A percentile compares a stretch with the other conserved stretches of the same genome.
Conservation (phyloP, 148 eudicot species). For the Rhododendron griersonianum region DNA sequence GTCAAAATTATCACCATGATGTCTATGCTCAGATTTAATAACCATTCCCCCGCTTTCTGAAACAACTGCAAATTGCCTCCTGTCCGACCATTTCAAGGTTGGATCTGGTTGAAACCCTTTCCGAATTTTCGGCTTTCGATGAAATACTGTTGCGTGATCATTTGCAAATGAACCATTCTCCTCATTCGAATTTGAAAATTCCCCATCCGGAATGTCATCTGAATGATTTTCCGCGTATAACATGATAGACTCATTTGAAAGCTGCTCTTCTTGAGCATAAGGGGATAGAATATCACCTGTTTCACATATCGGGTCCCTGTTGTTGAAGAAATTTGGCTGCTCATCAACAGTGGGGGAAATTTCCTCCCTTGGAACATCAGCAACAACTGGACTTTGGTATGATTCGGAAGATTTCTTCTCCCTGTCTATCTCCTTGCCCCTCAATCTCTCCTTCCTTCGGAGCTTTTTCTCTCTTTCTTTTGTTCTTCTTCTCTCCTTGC, state of each 20-base stretch:
- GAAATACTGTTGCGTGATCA: slow-evolving; percentile 44
- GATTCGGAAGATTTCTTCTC: slow-evolving; percentile 52
- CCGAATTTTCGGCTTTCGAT: slow-evolving; percentile 37
- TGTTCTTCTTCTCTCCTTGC: slow-evolving; percentile 77
- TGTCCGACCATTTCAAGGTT: slow-evolving; percentile 52
- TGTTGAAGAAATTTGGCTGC: slow-evolving; percentile 28
- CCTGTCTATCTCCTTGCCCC: slow-evolving; percentile 67
- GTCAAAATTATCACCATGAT: slow-evolving; percentile 51
- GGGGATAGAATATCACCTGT: slow-evolving; percentile 41
- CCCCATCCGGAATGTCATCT: slow-evolving; percentile 39
- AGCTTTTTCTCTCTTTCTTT: slow-evolving; percentile 97
- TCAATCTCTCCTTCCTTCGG: slow-evolving; percentile 88
- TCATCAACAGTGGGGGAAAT: slow-evolving; percentile 34
- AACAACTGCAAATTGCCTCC: slow-evolving; percentile 34
- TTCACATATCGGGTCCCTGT: slow-evolving; percentile 34
- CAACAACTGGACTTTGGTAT: slow-evolving; percentile 27
- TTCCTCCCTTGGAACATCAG: slow-evolving; percentile 34
- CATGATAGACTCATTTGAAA: slow-evolving; percentile 29
- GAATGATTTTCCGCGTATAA: slow-evolving; percentile 27
- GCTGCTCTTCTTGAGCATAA: slow-evolving; percentile 41
- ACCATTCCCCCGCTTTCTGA: slow-evolving; percentile 39
- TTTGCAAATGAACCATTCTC: slow-evolving; percentile 30
- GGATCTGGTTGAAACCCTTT: slow-evolving; percentile 44
- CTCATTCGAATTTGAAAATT: slow-evolving; percentile 30
- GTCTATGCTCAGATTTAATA: slow-evolving; percentile 48